Base-by-base conservation (phyloP, 352 stramenopile genomes). In the Phytophthora hibernalis region DNA sequence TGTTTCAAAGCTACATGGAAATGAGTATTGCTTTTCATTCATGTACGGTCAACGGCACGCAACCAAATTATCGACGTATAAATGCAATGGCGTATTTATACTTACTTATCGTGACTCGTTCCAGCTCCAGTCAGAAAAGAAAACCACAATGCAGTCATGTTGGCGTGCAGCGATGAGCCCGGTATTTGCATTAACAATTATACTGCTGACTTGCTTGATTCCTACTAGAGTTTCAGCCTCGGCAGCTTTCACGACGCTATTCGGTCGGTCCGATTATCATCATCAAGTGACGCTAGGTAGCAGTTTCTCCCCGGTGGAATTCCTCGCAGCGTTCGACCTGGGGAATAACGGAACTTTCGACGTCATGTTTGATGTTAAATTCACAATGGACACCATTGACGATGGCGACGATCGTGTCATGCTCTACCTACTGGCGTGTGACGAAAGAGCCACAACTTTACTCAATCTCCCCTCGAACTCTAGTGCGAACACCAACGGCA, bases 381-480 rank as follows among this genome's bases (percentile, higher is more conserved):
- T 90, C 26, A 47, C 63, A 1, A 31, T 88, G 26, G 55, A 74
- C 13, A 57, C 78, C 3, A 62, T 70, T 0, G 18, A 69, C 2
- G 69, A 70, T 2, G 61, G 65, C 45, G 28, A 54, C n/a, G 70
- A 69, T 5, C 79, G 82, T 4, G 77, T 69, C 5, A 74, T 89
- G 82, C 65, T 88, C 2, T 65, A 88, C 38, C 50, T 90, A 28
- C 40, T 87, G 9, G 79, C 80, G 2, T 90, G 82, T 20, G 79
- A 87, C 22, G 50, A 71, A 20, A 22, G 44, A 9, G 68, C 70
- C 0, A 43, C 61, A 5, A 30, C 22, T 30, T 70, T 79, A 24
- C 55, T 71, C 26, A 55, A 54, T 40, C 54, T 72, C 18, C 56
- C 62, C 5, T 47, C 42, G 1, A 15, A 35, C 10, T 44, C 44